Conservation (phyloP, 1,139 yeast genomes). For the Casaregolazyma lundiana region DNA sequence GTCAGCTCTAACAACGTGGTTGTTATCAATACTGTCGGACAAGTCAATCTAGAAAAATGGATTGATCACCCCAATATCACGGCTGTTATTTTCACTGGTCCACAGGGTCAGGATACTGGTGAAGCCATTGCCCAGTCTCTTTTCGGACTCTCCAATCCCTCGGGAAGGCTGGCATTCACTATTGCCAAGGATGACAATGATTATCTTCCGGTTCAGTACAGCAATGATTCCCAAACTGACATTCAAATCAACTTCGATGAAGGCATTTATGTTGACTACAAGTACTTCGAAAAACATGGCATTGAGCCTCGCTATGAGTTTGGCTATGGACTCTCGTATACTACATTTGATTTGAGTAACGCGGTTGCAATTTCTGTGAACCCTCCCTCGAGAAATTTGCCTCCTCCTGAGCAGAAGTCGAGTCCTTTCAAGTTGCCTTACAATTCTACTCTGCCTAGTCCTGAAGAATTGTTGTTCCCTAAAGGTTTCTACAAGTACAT, state of each 20-base stretch:
- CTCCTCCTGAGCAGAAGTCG: conserved; percentile 43
- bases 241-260: conserved; percentile 55
- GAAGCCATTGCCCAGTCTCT: conserved; percentile 53
- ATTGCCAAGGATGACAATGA: conserved; percentile 29
- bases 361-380: conserved; percentile 37
- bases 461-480: conserved; percentile 55
- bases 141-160: conserved; percentile 62
- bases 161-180: conserved; percentile 58
- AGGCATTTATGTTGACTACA: conserved; percentile 57
- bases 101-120: conserved; percentile 47
- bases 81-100: conserved; percentile 50
- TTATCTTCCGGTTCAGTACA: conserved; percentile 26
- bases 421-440: conserved; percentile 15
- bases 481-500: conserved; percentile 17
- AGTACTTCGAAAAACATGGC: conserved; percentile 43
- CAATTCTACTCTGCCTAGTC: conserved; percentile 40
- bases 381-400: conserved; percentile 47
- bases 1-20: conserved; percentile 51
- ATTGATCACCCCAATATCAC: conserved; percentile 44
- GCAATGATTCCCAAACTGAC: conserved; percentile 43
- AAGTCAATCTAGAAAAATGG: conserved; percentile 63
- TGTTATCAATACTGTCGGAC: conserved; percentile 62
- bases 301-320: conserved; percentile 50
- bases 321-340: conserved; percentile 58
- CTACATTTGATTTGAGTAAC: conserved; percentile 39